Percentiles rank a stretch among this genome's conserved stretches.
Evolutionary conservation across 176 grass and related monocot genomes (phyloP).

Genomic region (Rhynchospora tenuis): DNA sequence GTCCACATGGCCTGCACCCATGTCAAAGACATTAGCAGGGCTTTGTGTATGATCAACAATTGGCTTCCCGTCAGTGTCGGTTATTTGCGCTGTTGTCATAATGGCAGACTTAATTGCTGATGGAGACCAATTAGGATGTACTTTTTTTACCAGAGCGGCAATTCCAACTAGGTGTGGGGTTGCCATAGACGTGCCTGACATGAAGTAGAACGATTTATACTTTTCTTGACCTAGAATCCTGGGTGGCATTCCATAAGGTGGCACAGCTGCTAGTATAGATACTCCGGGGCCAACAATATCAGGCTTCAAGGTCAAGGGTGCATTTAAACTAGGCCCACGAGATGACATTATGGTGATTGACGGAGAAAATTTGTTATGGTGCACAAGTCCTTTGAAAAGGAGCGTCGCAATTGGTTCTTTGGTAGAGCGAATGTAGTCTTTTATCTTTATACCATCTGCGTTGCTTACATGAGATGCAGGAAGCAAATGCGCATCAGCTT

Average conservation of each 20-base stretch:
- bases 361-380: neutral
- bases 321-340: neutral
- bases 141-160: conserved; percentile 22
- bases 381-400: neutral
- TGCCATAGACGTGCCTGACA: conserved; percentile 26
- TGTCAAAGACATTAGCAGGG: neutral
- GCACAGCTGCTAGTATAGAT: no score
- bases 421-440: neutral
- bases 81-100: conserved; percentile 33
- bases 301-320: neutral
- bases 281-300: neutral
- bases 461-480: conserved; percentile 8
- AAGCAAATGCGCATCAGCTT: neutral
- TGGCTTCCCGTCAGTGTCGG: neutral
- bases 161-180: conserved; percentile 30
- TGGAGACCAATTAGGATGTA: conserved; percentile 27
- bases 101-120: conserved; percentile 27
- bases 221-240: no score
- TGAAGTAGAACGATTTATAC: neutral
- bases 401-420: neutral
- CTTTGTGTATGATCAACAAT: neutral
- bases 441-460: no score
- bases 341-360: neutral
- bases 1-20: neutral
- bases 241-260: no score